Conservation (phyloP, 2,329 filamentous ascomycete genomes). For the Fusarium mexicanum region DNA sequence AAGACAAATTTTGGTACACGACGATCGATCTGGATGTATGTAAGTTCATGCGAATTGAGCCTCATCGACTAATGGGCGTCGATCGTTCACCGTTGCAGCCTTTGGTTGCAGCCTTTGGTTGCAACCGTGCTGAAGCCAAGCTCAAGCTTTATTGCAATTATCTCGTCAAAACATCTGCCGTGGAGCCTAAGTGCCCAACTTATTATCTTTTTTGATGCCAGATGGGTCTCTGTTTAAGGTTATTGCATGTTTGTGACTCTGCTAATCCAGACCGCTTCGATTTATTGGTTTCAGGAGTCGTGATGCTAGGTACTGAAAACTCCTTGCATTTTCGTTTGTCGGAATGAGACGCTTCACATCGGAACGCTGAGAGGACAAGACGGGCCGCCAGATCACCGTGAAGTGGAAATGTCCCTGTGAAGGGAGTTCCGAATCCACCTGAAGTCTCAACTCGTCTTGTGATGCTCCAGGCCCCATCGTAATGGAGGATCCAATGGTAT, state of each 20-base stretch:
- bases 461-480: slow-evolving; percentile 33
- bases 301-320: slow-evolving; percentile 3
- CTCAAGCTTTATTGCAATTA: not conserved
- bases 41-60: slow-evolving; percentile 27
- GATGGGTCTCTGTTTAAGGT: slow-evolving; percentile 9
- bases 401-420: slow-evolving; percentile 25
- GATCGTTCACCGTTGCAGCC: slow-evolving; percentile 10
- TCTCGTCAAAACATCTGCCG: not conserved
- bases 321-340: slow-evolving; percentile 18
- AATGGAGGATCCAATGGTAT: slow-evolving; percentile 40
- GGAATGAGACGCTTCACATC: slow-evolving; percentile 34
- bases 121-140: slow-evolving; percentile 32
- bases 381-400: slow-evolving; percentile 24
- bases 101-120: slow-evolving; percentile 14
- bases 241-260: not conserved
- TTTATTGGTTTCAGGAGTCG: slow-evolving; percentile 10
- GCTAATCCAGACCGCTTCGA: slow-evolving; percentile 24
- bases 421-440: slow-evolving; percentile 29
- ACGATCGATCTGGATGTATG: slow-evolving; percentile 23
- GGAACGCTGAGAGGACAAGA: slow-evolving; percentile 10
- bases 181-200: slow-evolving; percentile 21
- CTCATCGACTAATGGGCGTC: slow-evolving; percentile 21
- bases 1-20: not conserved
- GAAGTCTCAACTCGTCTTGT: slow-evolving; percentile 36
- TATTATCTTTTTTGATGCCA: slow-evolving; percentile 21